Base-by-base conservation (phyloP, 1,139 yeast genomes). In the Wickerhamomyces sp. region DNA sequence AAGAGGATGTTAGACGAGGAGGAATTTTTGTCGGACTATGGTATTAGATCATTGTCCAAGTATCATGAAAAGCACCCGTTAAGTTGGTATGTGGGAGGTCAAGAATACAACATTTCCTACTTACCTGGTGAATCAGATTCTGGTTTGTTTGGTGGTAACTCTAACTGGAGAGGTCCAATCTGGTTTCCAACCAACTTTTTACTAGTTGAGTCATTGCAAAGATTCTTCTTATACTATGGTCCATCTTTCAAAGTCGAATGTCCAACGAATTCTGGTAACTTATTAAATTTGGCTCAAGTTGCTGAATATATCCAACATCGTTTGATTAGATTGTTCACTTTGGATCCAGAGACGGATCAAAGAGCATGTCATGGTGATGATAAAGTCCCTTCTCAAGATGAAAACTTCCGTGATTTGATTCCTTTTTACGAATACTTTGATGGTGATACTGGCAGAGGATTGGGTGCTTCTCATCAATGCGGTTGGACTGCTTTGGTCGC, bases 111-210 rank as follows among this genome's bases (percentile, higher is more conserved):
- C 26, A 95, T 89, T 23, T 77, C 75, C 44, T 89, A 89, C 59
- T 74, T 88, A 39, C 87, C 96, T 3, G 97, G 95, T 16, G 97
- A 89, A 58, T 84, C 95, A 16, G 93, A 87, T 55, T 82, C 95
- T 4, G 96, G 96, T 10, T 75, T 89, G 76, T 89, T 89, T 70
- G 97, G 97, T 38, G 97, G 97, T 46, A 89, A 89, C 57, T 87
- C 96, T 20, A 89, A 88, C 61, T 89, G 97, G 97, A 73, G 97
- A 61, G 97, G 97, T 5, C 96, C 97, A n/a, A 87, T 89, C 53
- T 89, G 97, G 97, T 87, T 89, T 68, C 96, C 97, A 17, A 87
- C 88, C 11, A 88, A 85, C 54, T 89, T 89, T 61, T 66, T 89
- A 45, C 66, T 89, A 33, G 88, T 88, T 39, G 97, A 89, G 64